These are phyloP conservation scores for Cordyceps tenuipes DNA, from an alignment of 2,329 filamentous ascomycete species.

Conservation along the genomic window DNA sequence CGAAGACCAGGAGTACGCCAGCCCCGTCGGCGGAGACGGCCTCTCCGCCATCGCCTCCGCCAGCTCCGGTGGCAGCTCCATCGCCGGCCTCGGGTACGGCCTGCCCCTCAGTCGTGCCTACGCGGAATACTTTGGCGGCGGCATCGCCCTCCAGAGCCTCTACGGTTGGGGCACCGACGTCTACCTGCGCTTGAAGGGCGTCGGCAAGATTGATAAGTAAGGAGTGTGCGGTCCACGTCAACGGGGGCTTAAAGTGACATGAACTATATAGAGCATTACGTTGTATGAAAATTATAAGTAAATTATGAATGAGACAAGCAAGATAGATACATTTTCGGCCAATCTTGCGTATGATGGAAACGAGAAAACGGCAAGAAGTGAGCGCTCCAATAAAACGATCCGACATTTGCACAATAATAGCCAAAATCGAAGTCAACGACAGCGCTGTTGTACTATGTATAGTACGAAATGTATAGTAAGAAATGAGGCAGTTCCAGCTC, in stretches of 20 bases:
- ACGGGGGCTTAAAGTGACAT: neutral
- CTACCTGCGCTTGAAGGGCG: constrained; percentile 56
- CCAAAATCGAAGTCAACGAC: neutral
- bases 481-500: neutral
- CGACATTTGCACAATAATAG: no score
- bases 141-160: constrained; percentile 88
- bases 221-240: no score
- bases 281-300: neutral
- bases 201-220: constrained; percentile 42
- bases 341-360: no score
- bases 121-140: constrained; percentile 95
- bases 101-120: constrained; percentile 86
- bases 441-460: neutral
- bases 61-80: constrained; percentile 67
- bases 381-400: no score
- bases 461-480: neutral
- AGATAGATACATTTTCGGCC: no score
- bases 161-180: constrained; percentile 84
- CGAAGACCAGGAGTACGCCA: constrained; percentile 41
- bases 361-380: neutral
- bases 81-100: constrained; percentile 89
- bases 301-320: neutral
- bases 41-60: constrained; percentile 67
- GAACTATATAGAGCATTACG: neutral
- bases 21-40: constrained; percentile 39